phyloP scores from a whole-genome alignment of 805 yeast species.

The Candida hungchunana region DNA sequence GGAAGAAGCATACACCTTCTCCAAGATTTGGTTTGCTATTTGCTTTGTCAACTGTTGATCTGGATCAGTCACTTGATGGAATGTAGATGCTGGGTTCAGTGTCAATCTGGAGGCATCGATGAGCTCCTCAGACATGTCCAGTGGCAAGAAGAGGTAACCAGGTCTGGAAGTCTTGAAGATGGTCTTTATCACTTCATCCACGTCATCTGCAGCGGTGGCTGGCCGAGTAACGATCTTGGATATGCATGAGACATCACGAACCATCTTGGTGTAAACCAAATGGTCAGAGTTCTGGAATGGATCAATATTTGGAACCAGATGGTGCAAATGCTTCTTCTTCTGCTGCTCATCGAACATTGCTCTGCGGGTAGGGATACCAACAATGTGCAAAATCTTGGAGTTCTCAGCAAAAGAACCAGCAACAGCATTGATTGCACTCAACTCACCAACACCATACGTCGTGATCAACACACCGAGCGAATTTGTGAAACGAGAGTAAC shows the following conservation, averaged over 20 bases:
- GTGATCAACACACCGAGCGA: constrained; percentile 60
- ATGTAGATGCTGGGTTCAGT: constrained; percentile 27
- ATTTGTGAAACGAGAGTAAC: constrained; percentile 64
- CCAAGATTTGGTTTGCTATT: constrained; percentile 43
- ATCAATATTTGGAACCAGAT: constrained; percentile 50
- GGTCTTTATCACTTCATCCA: constrained; percentile 60
- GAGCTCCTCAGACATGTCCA: constrained; percentile 51
- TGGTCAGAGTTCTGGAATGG: constrained; percentile 57
- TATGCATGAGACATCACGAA: constrained; percentile 51
- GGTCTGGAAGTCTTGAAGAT: constrained; percentile 64
- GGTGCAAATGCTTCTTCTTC: constrained; percentile 44
- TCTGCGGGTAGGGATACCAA: constrained; percentile 50
- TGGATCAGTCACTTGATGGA: constrained; percentile 20
- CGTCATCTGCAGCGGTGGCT: constrained; percentile 46
- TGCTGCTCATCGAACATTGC: constrained; percentile 27
- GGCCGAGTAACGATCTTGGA: constrained; percentile 46
- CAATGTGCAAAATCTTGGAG: constrained; percentile 77
- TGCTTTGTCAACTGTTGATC: constrained; percentile 27
- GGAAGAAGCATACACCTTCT: constrained; percentile 45
- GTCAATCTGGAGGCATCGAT: constrained; percentile 37
- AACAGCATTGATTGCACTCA: constrained; percentile 78
- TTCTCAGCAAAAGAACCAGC: constrained; percentile 81
- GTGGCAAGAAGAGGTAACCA: constrained; percentile 77
- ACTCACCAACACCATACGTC: constrained; percentile 89
- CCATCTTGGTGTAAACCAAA: constrained; percentile 60